A percentile compares a stretch with the other conserved stretches of the same genome.
Conservation (phyloP, 176 grass and related monocot genomes). For the Juncus effusus region DNA sequence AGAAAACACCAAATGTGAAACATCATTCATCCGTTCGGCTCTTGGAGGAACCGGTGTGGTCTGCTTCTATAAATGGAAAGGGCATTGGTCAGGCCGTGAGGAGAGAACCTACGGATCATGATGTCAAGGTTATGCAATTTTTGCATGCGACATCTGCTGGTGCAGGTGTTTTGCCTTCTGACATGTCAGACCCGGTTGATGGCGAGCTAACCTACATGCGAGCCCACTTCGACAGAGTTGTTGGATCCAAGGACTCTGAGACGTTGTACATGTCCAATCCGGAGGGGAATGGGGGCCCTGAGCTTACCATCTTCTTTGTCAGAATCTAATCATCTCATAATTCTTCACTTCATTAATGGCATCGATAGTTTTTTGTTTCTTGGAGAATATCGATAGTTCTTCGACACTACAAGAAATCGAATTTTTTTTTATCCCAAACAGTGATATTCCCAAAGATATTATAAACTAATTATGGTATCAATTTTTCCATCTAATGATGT, state of each 20-base stretch:
- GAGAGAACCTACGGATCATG: slow-evolving; percentile 51
- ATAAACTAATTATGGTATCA: too few species aligned
- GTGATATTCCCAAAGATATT: too few species aligned
- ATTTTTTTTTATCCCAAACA: too few species aligned
- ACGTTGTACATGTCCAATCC: slow-evolving; percentile 94
- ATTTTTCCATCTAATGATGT: too few species aligned
- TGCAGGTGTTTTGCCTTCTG: slow-evolving; percentile 69
- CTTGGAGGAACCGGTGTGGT: slow-evolving; percentile 70
- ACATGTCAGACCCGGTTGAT: slow-evolving; percentile 53
- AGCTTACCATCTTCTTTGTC: slow-evolving; percentile 87
- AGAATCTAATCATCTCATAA: slow-evolving; percentile 39
- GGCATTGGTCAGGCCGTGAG: slow-evolving; percentile 60
- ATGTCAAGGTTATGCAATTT: slow-evolving; percentile 71
- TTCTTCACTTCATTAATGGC: not conserved
- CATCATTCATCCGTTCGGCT: slow-evolving; percentile 21
- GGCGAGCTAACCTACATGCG: slow-evolving; percentile 90
- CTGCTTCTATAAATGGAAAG: slow-evolving; percentile 65
- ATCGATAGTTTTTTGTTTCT: not conserved
- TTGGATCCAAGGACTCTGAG: slow-evolving; percentile 82
- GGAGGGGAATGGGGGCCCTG: slow-evolving; percentile 49
- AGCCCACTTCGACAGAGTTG: slow-evolving; percentile 61
- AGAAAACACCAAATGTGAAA: slow-evolving; percentile 36
- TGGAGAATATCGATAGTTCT: too few species aligned
- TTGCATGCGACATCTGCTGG: slow-evolving; percentile 76
- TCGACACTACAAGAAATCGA: too few species aligned